phyloP scores from a whole-genome alignment of 176 grass and related monocot species.

The Oropetium thomaeum region DNA sequence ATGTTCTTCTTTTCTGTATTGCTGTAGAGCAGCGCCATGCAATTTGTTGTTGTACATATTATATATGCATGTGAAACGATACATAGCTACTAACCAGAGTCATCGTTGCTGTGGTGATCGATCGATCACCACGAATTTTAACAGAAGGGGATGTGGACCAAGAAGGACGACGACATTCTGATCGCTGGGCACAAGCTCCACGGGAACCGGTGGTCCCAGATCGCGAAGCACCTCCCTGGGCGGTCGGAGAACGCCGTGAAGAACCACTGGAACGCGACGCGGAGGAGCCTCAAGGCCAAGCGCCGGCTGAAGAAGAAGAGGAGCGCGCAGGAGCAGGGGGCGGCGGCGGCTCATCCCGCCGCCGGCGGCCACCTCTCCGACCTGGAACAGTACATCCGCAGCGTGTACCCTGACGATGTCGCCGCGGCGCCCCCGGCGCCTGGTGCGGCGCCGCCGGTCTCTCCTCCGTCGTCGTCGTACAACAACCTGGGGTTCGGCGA shows the following conservation, averaged over 20 bases:
- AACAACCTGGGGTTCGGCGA: not conserved
- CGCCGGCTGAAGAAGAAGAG: slow-evolving; percentile 56
- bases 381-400: slow-evolving; percentile 36
- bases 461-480: not conserved
- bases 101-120: too few species aligned
- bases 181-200: slow-evolving; percentile 48
- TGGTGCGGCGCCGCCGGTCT: not conserved
- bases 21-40: not conserved
- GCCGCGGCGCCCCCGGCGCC: not conserved
- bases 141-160: slow-evolving; percentile 74
- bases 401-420: not conserved
- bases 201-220: slow-evolving; percentile 78
- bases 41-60: too few species aligned
- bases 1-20: not conserved
- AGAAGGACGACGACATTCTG: slow-evolving; percentile 54
- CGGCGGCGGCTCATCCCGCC: too few species aligned
- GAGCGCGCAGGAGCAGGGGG: not conserved
- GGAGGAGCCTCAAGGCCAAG: slow-evolving; percentile 62
- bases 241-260: not conserved
- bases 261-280: slow-evolving; percentile 63
- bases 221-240: slow-evolving; percentile 36
- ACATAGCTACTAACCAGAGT: too few species aligned
- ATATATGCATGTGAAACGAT: too few species aligned
- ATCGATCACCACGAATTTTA: too few species aligned
- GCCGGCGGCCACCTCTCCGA: not conserved